These are phyloP conservation scores for Henckelia pumila DNA, from an alignment of 257 asterid species.

Conservation along the genomic window DNA sequence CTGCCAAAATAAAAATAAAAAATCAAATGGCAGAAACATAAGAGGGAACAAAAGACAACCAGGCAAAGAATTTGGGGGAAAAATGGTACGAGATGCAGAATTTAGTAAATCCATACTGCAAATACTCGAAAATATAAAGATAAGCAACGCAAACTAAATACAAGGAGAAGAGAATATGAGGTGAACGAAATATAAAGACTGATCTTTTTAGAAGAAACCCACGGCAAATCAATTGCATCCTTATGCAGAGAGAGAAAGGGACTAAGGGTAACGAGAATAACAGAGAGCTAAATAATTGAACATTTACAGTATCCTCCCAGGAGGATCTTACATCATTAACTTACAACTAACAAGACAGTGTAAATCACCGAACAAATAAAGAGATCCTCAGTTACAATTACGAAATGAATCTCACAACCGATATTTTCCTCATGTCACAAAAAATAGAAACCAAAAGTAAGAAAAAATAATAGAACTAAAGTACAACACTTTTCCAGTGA, in stretches of 20 bases:
- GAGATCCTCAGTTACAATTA: slow-evolving; percentile 18
- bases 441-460: slow-evolving; percentile 1
- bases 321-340: slow-evolving; percentile 43
- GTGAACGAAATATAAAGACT: neutral
- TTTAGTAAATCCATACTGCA: neutral
- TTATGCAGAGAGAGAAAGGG: slow-evolving; percentile 17
- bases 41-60: neutral
- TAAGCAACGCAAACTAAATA: too few relatives aligned
- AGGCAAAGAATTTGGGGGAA: neutral
- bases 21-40: neutral
- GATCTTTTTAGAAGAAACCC: neutral
- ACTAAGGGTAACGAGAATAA: slow-evolving; percentile 24
- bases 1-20: slow-evolving; percentile 5
- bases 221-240: neutral
- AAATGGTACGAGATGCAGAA: neutral
- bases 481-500: slow-evolving; percentile 13
- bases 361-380: slow-evolving; percentile 29
- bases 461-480: neutral
- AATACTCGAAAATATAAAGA: neutral
- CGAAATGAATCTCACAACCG: slow-evolving; percentile 9
- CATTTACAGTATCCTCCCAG: slow-evolving; percentile 29
- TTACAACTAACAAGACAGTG: slow-evolving; percentile 9
- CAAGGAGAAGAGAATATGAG: neutral
- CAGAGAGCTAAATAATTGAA: slow-evolving; percentile 27
- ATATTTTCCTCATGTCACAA: neutral